Conservation (phyloP, 176 grass and related monocot genomes). For the Tuctoria greenei region DNA sequence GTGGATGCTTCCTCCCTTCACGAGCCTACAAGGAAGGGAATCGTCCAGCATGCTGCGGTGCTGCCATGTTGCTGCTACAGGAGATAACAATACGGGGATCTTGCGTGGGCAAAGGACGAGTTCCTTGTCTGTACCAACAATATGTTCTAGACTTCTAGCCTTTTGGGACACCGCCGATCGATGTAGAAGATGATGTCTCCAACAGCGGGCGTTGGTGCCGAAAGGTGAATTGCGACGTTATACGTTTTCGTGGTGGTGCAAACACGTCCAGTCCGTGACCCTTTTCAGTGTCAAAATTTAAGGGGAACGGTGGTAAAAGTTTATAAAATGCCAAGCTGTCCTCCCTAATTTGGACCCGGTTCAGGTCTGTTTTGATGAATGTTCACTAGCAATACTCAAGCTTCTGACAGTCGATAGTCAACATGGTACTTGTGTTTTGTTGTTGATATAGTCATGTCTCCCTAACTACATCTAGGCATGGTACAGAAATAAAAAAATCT, state of each 20-base stretch:
- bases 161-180: not conserved
- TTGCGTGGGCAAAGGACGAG: not conserved
- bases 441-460: not conserved
- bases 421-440: not conserved
- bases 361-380: not conserved
- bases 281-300: not conserved
- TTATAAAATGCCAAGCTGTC: not conserved
- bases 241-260: conserved; percentile 2
- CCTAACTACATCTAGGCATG: not conserved
- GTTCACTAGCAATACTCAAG: not conserved
- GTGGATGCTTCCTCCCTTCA: conserved; percentile 50
- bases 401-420: not conserved
- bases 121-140: conserved; percentile 10
- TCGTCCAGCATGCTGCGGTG: conserved; percentile 39
- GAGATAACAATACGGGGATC: not conserved
- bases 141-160: conserved; percentile 29
- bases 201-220: not conserved
- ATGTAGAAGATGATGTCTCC: conserved; percentile 11
- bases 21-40: conserved; percentile 40
- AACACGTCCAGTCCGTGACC: not conserved
- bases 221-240: conserved; percentile 26
- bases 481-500: not conserved
- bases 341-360: not conserved
- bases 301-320: not conserved
- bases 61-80: conserved; percentile 32